These are phyloP conservation scores for Saccharomycopsis sp. DNA, from an alignment of 805 yeast genomes.

Conservation along the genomic window DNA sequence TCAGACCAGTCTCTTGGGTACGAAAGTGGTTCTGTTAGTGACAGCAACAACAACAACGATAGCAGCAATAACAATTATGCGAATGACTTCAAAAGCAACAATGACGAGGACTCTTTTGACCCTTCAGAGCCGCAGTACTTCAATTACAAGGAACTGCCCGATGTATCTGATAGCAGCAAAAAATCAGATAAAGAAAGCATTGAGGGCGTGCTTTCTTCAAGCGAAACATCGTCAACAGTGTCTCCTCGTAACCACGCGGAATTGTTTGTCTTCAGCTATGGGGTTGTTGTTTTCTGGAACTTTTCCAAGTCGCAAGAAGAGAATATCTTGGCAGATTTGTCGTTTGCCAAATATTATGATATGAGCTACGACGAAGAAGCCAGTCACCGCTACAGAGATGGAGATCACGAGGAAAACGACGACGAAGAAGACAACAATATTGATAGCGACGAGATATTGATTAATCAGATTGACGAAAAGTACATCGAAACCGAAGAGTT, in stretches of 20 bases:
- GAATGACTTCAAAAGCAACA: constrained; percentile 30
- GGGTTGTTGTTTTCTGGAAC: constrained; percentile 98
- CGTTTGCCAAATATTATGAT: constrained; percentile 37
- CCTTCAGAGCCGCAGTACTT: constrained; percentile 92
- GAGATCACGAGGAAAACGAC: neutral
- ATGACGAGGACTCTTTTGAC: constrained; percentile 51
- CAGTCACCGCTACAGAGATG: neutral
- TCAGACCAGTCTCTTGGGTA: neutral
- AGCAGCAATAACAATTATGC: constrained; percentile 23
- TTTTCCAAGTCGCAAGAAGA: constrained; percentile 89
- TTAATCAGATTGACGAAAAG: constrained; percentile 74
- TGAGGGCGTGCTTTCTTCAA: neutral
- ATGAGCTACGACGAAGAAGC: constrained; percentile 21
- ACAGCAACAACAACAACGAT: constrained; percentile 14
- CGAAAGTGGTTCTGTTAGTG: neutral
- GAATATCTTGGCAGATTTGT: constrained; percentile 85
- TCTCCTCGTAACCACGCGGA: constrained; percentile 54
- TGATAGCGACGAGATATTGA: constrained; percentile 34
- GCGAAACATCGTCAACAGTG: neutral
- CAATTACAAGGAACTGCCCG: constrained; percentile 36
- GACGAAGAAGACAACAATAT: neutral
- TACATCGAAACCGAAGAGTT: constrained; percentile 87
- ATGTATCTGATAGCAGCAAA: constrained; percentile 23
- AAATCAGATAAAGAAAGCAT: constrained; percentile 15
- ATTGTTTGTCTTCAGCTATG: constrained; percentile 82